Percentiles rank a stretch among this genome's conserved stretches.
Evolutionary conservation across 345 rosid species (phyloP).

Genomic region (Mallotus nudiflorus): DNA sequence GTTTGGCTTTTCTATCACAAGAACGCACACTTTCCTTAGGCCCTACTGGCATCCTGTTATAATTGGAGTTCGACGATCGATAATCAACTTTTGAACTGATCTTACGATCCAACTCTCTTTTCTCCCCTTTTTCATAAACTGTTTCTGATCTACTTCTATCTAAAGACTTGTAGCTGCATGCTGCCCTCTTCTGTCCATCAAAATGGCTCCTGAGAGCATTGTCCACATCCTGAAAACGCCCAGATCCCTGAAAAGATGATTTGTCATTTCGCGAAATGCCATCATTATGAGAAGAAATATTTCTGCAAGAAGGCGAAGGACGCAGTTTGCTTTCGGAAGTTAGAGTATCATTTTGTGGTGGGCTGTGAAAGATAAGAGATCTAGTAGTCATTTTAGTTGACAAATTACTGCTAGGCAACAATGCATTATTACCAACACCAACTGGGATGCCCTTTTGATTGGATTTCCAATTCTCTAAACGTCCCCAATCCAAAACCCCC

Average conservation of each 20-base stretch:
- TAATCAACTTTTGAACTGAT: conserved; percentile 19
- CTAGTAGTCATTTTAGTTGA: conserved; percentile 28
- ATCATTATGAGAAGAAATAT: conserved; percentile 28
- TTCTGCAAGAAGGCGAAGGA: conserved; percentile 29
- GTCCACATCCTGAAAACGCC: conserved; percentile 40
- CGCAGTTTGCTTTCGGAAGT: conserved; percentile 24
- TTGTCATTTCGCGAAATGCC: conserved; percentile 40
- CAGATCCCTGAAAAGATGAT: conserved; percentile 34
- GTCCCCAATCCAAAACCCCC: conserved; percentile 88
- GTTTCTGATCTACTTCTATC: conserved; percentile 17
- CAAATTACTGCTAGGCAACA: conserved; percentile 25
- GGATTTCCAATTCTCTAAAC: conserved; percentile 64
- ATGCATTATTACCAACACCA: conserved; percentile 30
- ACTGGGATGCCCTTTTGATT: conserved; percentile 27
- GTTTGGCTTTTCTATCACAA: conserved; percentile 18
- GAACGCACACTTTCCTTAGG: conserved; percentile 20
- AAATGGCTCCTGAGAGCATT: conserved; percentile 43
- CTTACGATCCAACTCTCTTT: conserved; percentile 20
- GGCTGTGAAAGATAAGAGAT: conserved; percentile 29
- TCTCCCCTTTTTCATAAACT: conserved; percentile 22
- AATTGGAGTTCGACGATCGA: conserved; percentile 18
- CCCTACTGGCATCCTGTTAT: conserved; percentile 5
- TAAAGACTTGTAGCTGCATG: conserved; percentile 35
- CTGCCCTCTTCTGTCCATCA: conserved; percentile 34
- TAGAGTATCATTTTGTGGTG: conserved; percentile 32